Evolutionary conservation across 768 basidiomycete species (phyloP), one percentile per base, ranked within the genome.

Genomic region (Leccinum subgranulosum): DNA sequence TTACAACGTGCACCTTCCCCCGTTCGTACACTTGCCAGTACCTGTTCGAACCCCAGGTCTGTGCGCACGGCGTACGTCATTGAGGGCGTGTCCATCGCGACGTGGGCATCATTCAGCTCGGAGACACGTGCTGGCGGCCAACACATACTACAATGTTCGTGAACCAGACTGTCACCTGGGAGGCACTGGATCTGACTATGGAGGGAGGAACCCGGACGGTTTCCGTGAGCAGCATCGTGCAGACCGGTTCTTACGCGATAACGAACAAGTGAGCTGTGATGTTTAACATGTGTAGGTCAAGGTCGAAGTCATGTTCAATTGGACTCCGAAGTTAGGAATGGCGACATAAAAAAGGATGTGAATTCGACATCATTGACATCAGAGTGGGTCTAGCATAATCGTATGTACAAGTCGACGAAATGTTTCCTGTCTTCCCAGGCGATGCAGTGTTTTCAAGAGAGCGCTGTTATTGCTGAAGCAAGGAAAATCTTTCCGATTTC

Each of bases 1-100:
- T 69, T 49, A 85, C 85, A 86, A 87, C 28, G 82, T 85, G 60
- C 85, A 87, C 19, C 70, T 73, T 53, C 74, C 75, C 15, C 84
- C 84, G 59, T 76, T 80, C 1, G 81, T 78, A 64, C 85, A 87
- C 33, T 70, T 68, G n/a, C 75, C 77, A 34, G 0, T 83, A 77
- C 69, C 73, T 85, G 59, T 72, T 81, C 51, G 72, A 70, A 49
- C 25, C 75, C 81, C 1, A 46, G 60, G 0, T 77, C 78, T 1
- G 66, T 68, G 19, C 66, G 79, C 62, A 71, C 68, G 0, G 77
- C 79, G 47, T 68, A 77, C 31, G 76, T 77, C 8, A 54, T 74
- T 0, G 60, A 74, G 6, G 72, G 77, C 0, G 74, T 79, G 12
- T 84, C 84, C 27, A 65, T 81, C 27, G 80, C 81, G 4, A 64